Conservation (phyloP, 2,329 filamentous ascomycete species). For the Didymella sp. region DNA sequence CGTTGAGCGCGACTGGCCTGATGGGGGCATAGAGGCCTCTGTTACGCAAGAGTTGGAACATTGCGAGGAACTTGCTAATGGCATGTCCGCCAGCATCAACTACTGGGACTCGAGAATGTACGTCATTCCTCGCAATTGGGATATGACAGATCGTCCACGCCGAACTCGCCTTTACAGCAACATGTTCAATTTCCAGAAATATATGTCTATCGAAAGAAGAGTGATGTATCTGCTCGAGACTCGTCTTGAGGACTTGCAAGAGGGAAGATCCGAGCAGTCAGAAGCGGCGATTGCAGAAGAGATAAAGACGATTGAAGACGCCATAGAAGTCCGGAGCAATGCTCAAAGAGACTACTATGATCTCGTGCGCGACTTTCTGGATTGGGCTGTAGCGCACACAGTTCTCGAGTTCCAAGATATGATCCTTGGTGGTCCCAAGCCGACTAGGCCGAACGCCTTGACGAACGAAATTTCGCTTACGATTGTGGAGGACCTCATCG, state of each 20-base stretch:
- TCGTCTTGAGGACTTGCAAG: neutral
- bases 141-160: neutral
- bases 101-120: neutral
- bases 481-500: neutral
- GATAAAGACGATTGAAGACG: neutral
- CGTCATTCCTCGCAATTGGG: neutral
- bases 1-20: neutral
- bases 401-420: neutral
- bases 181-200: neutral
- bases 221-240: neutral
- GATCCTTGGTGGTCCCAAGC: neutral
- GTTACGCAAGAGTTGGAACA: neutral
- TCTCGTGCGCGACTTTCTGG: constrained; percentile 1
- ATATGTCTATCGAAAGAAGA: neutral
- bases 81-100: neutral
- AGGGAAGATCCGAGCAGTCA: neutral
- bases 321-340: neutral
- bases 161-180: constrained; percentile 4
- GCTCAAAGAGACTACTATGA: neutral
- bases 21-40: neutral
- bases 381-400: neutral
- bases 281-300: neutral
- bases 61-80: neutral
- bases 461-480: neutral
- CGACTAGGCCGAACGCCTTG: neutral